Conservation (phyloP, 2,329 filamentous ascomycete genomes). For the Westerdykella aurantiaca region DNA sequence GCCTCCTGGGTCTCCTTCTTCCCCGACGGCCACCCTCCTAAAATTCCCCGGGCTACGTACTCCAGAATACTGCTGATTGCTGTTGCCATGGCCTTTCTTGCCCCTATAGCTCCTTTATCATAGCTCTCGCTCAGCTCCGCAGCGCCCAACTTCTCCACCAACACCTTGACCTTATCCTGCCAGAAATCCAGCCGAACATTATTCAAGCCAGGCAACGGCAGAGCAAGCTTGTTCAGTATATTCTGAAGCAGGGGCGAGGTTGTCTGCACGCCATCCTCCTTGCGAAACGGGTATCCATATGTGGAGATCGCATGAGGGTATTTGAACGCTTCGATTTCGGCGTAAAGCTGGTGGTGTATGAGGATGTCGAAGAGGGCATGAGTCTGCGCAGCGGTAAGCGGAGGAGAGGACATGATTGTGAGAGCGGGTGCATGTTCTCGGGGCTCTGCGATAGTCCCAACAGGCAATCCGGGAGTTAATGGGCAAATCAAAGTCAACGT, state of each 20-base stretch:
- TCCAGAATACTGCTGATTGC: slow-evolving; percentile 65
- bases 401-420: slow-evolving; percentile 1
- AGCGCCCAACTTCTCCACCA: slow-evolving; percentile 48
- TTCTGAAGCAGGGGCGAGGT: slow-evolving; percentile 62
- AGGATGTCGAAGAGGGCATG: slow-evolving; percentile 52
- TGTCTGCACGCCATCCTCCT: slow-evolving; percentile 42
- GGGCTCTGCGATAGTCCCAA: too few species aligned
- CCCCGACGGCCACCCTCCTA: slow-evolving; percentile 54
- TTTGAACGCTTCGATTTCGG: slow-evolving; percentile 69
- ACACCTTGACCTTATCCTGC: slow-evolving; percentile 38
- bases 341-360: slow-evolving; percentile 50
- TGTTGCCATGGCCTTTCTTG: slow-evolving; percentile 68
- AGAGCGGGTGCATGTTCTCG: too few species aligned
- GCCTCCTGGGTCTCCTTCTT: slow-evolving; percentile 18
- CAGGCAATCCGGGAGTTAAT: too few species aligned
- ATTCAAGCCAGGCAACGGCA: slow-evolving; percentile 61
- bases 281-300: slow-evolving; percentile 66
- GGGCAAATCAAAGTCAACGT: too few species aligned
- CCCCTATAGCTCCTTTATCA: slow-evolving; percentile 69
- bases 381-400: slow-evolving; percentile 42
- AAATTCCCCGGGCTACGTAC: slow-evolving; percentile 58
- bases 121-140: slow-evolving; percentile 75
- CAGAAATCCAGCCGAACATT: slow-evolving; percentile 49
- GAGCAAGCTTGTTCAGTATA: slow-evolving; percentile 59
- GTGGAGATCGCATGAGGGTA: slow-evolving; percentile 55